Evolutionary conservation across 495 filamentous ascomycete genomes (phyloP).

Genomic region (Daldinia childiae): DNA sequence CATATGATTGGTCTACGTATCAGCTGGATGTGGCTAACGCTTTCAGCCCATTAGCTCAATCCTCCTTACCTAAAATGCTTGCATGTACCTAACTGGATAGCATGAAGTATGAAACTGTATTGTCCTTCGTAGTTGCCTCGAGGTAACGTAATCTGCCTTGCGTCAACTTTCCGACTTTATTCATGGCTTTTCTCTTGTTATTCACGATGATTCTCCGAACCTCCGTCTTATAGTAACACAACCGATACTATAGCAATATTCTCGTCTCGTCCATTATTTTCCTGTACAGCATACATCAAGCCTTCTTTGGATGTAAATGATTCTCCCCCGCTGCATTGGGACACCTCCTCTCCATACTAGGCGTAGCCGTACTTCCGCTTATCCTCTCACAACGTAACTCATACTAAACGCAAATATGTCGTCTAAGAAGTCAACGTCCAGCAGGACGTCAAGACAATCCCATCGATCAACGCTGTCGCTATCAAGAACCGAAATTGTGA

Average conservation of each 20-base stretch:
- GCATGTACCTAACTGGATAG: not conserved
- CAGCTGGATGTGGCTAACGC: conserved; percentile 35
- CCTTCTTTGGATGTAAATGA: conserved; percentile 7
- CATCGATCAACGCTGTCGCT: conserved; percentile 67
- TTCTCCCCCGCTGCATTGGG: conserved; percentile 15
- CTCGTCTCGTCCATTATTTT: conserved; percentile 1
- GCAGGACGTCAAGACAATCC: conserved; percentile 49
- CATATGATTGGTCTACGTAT: conserved; percentile 29
- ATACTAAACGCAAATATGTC: conserved; percentile 44
- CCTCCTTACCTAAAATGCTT: conserved; percentile 4
- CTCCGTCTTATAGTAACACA: conserved; percentile 6
- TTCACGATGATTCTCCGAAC: conserved; percentile 20
- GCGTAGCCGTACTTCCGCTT: not conserved
- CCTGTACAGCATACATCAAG: not conserved
- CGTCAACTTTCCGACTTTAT: not conserved
- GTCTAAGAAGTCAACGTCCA: conserved; percentile 53
- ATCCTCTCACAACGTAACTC: conserved; percentile 13
- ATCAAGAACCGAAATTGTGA: conserved; percentile 75
- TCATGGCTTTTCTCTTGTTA: not conserved
- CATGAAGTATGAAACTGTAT: conserved; percentile 3
- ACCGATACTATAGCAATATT: not conserved
- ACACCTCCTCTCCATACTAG: not conserved
- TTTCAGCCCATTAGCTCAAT: conserved; percentile 4
- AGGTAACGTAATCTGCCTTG: conserved; percentile 8
- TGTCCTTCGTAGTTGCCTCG: conserved; percentile 21